phyloP scores from a whole-genome alignment of 2,329 filamentous ascomycete genomes.

The Berkeleyomyces basicola region DNA sequence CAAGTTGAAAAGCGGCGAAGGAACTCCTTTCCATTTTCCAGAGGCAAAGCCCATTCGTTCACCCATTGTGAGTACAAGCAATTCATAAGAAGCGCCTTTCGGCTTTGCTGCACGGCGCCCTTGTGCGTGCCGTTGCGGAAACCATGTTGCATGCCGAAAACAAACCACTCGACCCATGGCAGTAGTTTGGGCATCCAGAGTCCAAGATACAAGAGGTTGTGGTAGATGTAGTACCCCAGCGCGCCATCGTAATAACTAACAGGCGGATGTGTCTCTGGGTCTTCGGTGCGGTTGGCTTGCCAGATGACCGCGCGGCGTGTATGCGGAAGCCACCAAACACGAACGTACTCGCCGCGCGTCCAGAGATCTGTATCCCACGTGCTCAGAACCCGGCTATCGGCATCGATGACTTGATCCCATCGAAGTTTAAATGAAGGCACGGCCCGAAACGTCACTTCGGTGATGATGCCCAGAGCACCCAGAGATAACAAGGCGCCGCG shows the following conservation, averaged over 20 bases:
- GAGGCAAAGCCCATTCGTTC: conserved; percentile 91
- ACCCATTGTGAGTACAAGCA: conserved; percentile 97
- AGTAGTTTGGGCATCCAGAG: conserved; percentile 64
- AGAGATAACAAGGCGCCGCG: conserved; percentile 74
- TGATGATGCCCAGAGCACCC: conserved; percentile 79
- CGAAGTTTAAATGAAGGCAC: conserved; percentile 67
- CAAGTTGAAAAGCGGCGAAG: conserved; percentile 69
- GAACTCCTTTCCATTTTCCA: conserved; percentile 74
- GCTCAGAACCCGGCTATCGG: conserved; percentile 50
- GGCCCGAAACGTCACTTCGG: conserved; percentile 72
- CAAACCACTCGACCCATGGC: conserved; percentile 86
- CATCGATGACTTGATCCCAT: conserved; percentile 68
- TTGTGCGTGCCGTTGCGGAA: conserved; percentile 55
- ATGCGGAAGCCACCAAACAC: conserved; percentile 97
- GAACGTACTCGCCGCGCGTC: conserved; percentile 72
- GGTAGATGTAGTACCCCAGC: conserved; percentile 79
- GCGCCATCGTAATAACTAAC: conserved; percentile 64
- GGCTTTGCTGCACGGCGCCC: conserved; percentile 63
- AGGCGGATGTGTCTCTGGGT: conserved; percentile 40
- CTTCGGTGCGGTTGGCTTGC: conserved; percentile 64
- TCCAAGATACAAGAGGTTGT: conserved; percentile 69
- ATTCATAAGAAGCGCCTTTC: conserved; percentile 79
- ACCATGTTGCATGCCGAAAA: conserved; percentile 95
- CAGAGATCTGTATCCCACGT: conserved; percentile 62
- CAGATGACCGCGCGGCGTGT: conserved; percentile 76